These are phyloP conservation scores for Amanita rubescens DNA, from an alignment of 768 basidiomycete genomes.

Conservation along the genomic window DNA sequence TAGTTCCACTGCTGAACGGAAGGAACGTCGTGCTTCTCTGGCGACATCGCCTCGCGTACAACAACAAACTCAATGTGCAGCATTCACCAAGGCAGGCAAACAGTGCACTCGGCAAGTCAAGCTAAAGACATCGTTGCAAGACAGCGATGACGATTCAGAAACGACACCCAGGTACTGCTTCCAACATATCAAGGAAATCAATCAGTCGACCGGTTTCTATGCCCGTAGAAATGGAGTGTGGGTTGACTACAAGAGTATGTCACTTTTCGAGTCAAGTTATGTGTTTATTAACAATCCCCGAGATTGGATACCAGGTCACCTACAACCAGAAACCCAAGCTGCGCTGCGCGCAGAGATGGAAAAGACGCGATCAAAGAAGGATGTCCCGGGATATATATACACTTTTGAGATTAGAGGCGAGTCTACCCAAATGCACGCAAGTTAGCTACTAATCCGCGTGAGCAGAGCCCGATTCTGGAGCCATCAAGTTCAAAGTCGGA, in stretches of 20 bases:
- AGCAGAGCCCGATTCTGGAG: constrained; percentile 21
- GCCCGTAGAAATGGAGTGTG: constrained; percentile 41
- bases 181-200: constrained; percentile 54
- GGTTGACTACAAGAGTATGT: constrained; percentile 52
- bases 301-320: constrained; percentile 69
- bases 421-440: not conserved
- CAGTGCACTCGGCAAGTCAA: constrained; percentile 58
- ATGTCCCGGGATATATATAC: constrained; percentile 74
- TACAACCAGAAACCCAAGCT: constrained; percentile 53
- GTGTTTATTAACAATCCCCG: constrained; percentile 6
- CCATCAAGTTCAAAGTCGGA: constrained; percentile 71
- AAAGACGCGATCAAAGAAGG: constrained; percentile 42
- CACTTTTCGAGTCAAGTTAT: constrained; percentile 5
- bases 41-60: constrained; percentile 11
- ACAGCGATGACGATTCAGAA: constrained; percentile 21
- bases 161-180: constrained; percentile 46
- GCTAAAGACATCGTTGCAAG: constrained; percentile 21
- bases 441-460: not conserved
- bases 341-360: constrained; percentile 42
- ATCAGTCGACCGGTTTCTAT: constrained; percentile 50
- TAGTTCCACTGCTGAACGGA: constrained; percentile 11
- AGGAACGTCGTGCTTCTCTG: constrained; percentile 8
- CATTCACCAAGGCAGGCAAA: constrained; percentile 55
- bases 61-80: constrained; percentile 46
- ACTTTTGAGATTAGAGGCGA: constrained; percentile 72